Evolutionary conservation across 768 basidiomycete species (phyloP).

Genomic region (Lactarius evosmus): DNA sequence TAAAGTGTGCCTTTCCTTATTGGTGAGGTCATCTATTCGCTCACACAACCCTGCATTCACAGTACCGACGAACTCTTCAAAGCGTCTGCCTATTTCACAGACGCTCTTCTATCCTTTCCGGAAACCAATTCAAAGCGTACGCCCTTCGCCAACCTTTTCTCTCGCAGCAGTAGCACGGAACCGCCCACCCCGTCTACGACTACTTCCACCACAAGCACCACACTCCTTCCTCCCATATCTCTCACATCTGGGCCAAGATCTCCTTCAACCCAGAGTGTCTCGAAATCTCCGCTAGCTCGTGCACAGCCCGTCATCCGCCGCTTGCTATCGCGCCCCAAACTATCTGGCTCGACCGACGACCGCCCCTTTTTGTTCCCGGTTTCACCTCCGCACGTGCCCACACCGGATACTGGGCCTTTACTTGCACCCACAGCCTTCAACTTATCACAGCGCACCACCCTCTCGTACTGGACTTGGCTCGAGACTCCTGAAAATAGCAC

Average conservation of each 20-base stretch:
- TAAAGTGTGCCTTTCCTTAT: slow-evolving; percentile 47
- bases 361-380: slow-evolving; percentile 1
- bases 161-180: slow-evolving; percentile 9
- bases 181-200: slow-evolving; percentile 16
- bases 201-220: slow-evolving; percentile 8
- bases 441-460: slow-evolving; percentile 56
- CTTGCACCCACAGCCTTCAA: slow-evolving; percentile 58
- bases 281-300: slow-evolving; percentile 21
- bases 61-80: slow-evolving; percentile 79
- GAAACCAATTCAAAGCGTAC: slow-evolving; percentile 12
- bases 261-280: slow-evolving; percentile 7
- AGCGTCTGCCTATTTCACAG: slow-evolving; percentile 70
- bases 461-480: slow-evolving; percentile 67
- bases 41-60: neutral
- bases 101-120: slow-evolving; percentile 36
- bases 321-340: slow-evolving; percentile 25
- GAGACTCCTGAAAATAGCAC: slow-evolving; percentile 50
- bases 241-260: slow-evolving; percentile 8
- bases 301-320: slow-evolving; percentile 25
- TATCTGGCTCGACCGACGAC: slow-evolving; percentile 17
- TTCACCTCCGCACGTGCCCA: slow-evolving; percentile 6
- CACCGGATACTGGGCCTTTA: slow-evolving; percentile 35
- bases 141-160: neutral
- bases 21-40: neutral
- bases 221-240: slow-evolving; percentile 16